Conservation (phyloP, 2,329 filamentous ascomycete genomes). For the Aspergillus ibericus region DNA sequence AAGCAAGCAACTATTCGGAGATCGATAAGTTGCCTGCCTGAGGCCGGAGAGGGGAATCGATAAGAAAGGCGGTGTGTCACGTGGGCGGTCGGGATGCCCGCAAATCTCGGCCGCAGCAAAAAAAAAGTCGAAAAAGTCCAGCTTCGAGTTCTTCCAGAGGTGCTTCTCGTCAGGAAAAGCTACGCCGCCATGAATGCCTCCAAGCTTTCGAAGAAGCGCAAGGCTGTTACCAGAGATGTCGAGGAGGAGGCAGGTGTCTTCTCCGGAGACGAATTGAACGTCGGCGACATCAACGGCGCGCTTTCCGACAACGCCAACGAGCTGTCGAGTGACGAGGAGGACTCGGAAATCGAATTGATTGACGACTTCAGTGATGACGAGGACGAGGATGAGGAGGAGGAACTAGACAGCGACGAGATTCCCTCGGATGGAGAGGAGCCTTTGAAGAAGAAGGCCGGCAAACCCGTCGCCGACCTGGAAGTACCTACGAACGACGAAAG, state of each 20-base stretch:
- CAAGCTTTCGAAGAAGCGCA: conserved; percentile 61
- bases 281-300: conserved; percentile 43
- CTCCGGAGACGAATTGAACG: conserved; percentile 62
- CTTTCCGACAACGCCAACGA: conserved; percentile 45
- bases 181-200: conserved; percentile 33
- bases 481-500: conserved; percentile 14
- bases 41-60: conserved; percentile 13
- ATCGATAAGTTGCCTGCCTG: conserved; percentile 5
- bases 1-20: background rate
- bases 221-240: conserved; percentile 59
- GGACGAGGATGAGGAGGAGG: conserved; percentile 51
- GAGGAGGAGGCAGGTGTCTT: conserved; percentile 51
- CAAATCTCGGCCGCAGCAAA: conserved; percentile 4
- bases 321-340: conserved; percentile 40
- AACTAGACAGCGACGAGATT: conserved; percentile 53
- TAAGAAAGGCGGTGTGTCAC: conserved; percentile 33
- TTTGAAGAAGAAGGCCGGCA: conserved; percentile 37
- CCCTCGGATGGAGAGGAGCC: conserved; percentile 48
- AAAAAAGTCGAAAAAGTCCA: conserved; percentile 13
- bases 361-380: conserved; percentile 54
- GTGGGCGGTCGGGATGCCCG: conserved; percentile 36
- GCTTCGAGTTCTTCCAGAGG: background rate
- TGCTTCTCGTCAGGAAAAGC: background rate
- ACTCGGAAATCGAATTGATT: conserved; percentile 56
- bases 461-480: conserved; percentile 18